phyloP scores from a whole-genome alignment of 75 land plant species.

The Larix kaempferi region DNA sequence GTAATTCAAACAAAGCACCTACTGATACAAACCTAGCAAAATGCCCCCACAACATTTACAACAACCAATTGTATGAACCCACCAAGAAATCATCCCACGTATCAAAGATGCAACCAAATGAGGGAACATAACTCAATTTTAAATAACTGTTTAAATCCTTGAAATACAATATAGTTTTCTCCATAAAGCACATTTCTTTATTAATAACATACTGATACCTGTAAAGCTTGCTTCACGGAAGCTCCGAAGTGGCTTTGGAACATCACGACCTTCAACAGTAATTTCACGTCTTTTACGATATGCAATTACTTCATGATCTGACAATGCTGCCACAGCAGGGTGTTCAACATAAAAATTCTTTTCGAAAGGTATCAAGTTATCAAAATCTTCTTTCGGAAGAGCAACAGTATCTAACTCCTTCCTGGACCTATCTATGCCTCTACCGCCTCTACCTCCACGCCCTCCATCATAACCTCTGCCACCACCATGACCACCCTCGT shows the following conservation, averaged over 20 bases:
- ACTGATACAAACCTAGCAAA: too few species aligned
- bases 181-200: too few species aligned
- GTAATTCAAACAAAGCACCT: too few species aligned
- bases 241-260: slow-evolving; percentile 77
- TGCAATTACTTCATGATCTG: slow-evolving; percentile 68
- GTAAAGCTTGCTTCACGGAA: slow-evolving; percentile 92
- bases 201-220: slow-evolving; percentile 31
- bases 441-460: slow-evolving; percentile 34
- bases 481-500: slow-evolving; percentile 31
- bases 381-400: slow-evolving; percentile 80
- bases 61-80: too few species aligned
- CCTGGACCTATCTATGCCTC: slow-evolving; percentile 32
- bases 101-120: too few species aligned
- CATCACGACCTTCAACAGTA: slow-evolving; percentile 77
- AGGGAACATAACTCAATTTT: too few species aligned
- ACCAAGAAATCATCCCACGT: too few species aligned
- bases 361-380: slow-evolving; percentile 72
- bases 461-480: slow-evolving; percentile 32
- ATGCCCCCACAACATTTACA: too few species aligned
- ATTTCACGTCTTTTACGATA: slow-evolving; percentile 74
- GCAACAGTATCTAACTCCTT: slow-evolving; percentile 60
- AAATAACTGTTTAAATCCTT: too few species aligned
- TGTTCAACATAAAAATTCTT: slow-evolving; percentile 91
- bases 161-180: too few species aligned
- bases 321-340: slow-evolving; percentile 67